Percentiles rank a stretch among this genome's conserved stretches.
phyloP scores from a whole-genome alignment of 2,329 filamentous ascomycete species.

The Paracamarosporium sp. region DNA sequence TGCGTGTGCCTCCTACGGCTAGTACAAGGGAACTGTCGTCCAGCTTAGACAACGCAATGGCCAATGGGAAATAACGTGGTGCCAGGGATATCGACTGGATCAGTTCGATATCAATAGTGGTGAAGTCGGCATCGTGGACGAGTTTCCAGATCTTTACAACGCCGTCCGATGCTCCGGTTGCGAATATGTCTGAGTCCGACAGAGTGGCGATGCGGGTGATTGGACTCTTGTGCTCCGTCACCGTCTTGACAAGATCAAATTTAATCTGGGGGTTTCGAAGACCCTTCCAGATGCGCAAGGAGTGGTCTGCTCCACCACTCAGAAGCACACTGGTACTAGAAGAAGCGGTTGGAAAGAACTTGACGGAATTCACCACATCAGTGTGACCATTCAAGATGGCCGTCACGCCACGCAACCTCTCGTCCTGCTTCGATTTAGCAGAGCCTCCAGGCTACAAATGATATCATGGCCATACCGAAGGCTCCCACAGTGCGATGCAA shows the following conservation, averaged over 20 bases:
- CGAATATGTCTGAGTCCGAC: slow-evolving; percentile 57
- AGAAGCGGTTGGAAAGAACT: slow-evolving; percentile 68
- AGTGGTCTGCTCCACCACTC: slow-evolving; percentile 82
- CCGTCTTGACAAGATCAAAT: slow-evolving; percentile 55
- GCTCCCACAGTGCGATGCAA: slow-evolving; percentile 89
- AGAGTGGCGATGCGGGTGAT: slow-evolving; percentile 69
- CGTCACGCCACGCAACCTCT: slow-evolving; percentile 64
- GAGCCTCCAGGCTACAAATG: not conserved
- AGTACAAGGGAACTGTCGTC: slow-evolving; percentile 68
- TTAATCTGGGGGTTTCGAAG: slow-evolving; percentile 24
- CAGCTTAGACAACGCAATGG: slow-evolving; percentile 72
- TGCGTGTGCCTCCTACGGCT: slow-evolving; percentile 85
- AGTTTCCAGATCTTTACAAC: slow-evolving; percentile 73
- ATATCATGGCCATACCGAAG: slow-evolving; percentile 63
- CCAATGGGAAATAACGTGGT: slow-evolving; percentile 83
- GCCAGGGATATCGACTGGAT: slow-evolving; percentile 69
- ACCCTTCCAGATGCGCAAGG: slow-evolving; percentile 68
- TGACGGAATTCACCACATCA: slow-evolving; percentile 81
- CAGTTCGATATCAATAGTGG: slow-evolving; percentile 30
- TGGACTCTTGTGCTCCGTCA: slow-evolving; percentile 73
- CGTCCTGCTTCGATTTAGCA: slow-evolving; percentile 46
- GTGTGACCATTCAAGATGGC: slow-evolving; percentile 76
- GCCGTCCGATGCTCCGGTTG: slow-evolving; percentile 68
- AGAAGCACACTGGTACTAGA: slow-evolving; percentile 66
- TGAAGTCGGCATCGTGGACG: slow-evolving; percentile 38